Evolutionary conservation across 2,329 filamentous ascomycete genomes (phyloP), one percentile per base, ranked within the genome.

Genomic region (Colletotrichum camelliae): DNA sequence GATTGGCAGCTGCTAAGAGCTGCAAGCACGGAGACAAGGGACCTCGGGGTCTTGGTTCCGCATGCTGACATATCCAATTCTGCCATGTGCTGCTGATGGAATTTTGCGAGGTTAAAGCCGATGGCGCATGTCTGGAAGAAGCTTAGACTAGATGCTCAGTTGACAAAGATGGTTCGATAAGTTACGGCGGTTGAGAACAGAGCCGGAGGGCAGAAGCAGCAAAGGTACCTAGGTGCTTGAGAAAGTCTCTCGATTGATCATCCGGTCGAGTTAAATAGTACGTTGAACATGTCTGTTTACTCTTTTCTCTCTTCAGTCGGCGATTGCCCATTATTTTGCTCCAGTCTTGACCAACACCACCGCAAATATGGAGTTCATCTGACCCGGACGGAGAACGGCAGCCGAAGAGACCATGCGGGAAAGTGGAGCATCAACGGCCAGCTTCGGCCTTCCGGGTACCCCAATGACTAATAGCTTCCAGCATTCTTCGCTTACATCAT

Each of bases 1-100:
- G 67, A 60, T 58, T 62, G 55, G 55, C 55, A 70, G 64, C 37
- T 67, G 64, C 16, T 33, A 39, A 62, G 60, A 62, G 52, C 52
- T 58, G 52, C 52, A 43, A 58, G 52, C 52, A 27, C 52, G 52
- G 52, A 58, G 21, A 10, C n/a, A 48, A 37, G 69, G 27, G 18
- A 35, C n/a, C 52, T 67, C 73, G 69, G 73, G 39, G 73, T 68
- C 64, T 68, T 43, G 70, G 69, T 68, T 75, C 70, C 73, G 73
- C 64, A 65, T 75, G 73, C 73, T 73, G 73, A 75, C 73, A 75
- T 75, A 75, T 75, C 70, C 33, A 43, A 5, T 60, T 60, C 21
- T 69, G 60, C 24, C 27, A 72, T 73, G 24, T 52, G 31, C 31
- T 55, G 37, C 29, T 27, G 15, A 60, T 65, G 52, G 68, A 69